Percentiles rank a stretch among this genome's conserved stretches.
These are phyloP conservation scores for Kwoniella botswanensis DNA, from an alignment of 768 basidiomycete genomes.

Conservation along the genomic window DNA sequence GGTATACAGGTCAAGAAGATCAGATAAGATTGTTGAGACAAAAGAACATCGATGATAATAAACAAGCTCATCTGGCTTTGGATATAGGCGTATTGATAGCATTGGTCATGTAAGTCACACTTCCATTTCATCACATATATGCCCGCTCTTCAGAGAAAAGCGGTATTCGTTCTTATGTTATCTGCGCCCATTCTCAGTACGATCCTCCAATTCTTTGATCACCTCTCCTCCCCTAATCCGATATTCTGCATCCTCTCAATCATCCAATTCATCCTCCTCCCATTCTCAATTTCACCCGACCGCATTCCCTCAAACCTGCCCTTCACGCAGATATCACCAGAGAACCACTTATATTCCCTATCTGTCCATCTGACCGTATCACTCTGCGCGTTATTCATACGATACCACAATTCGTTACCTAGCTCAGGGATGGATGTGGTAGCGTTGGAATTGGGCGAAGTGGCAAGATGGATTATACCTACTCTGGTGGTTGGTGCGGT, in stretches of 20 bases:
- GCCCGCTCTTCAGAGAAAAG: no score
- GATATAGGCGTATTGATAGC: constrained; percentile 38
- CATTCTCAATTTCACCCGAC: constrained; percentile 41
- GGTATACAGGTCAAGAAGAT: constrained; percentile 36
- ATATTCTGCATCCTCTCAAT: constrained; percentile 22
- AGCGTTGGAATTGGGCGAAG: constrained; percentile 19
- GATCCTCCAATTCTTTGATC: constrained; percentile 22
- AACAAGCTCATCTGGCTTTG: constrained; percentile 28
- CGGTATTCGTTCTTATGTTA: no score
- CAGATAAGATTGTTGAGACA: constrained; percentile 34
- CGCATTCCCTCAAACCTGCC: constrained; percentile 14
- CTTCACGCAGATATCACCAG: constrained; percentile 8
- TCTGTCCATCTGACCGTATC: constrained; percentile 31
- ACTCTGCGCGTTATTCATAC: constrained; percentile 18
- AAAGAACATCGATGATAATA: constrained; percentile 33
- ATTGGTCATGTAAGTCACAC: constrained; percentile 31
- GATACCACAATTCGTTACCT: constrained; percentile 9
- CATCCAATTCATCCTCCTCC: constrained; percentile 35
- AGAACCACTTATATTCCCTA: constrained; percentile 31
- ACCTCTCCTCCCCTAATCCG: constrained; percentile 17
- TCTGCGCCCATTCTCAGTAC: constrained; percentile 5
- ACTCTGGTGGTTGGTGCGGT: constrained; percentile 31
- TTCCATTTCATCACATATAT: not conserved
- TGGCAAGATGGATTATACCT: constrained; percentile 40
- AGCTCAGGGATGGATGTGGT: not conserved